Percentiles rank a stretch among this genome's conserved stretches.
phyloP scores from a whole-genome alignment of 2,329 filamentous ascomycete species.

The Aureobasidium sp. region DNA sequence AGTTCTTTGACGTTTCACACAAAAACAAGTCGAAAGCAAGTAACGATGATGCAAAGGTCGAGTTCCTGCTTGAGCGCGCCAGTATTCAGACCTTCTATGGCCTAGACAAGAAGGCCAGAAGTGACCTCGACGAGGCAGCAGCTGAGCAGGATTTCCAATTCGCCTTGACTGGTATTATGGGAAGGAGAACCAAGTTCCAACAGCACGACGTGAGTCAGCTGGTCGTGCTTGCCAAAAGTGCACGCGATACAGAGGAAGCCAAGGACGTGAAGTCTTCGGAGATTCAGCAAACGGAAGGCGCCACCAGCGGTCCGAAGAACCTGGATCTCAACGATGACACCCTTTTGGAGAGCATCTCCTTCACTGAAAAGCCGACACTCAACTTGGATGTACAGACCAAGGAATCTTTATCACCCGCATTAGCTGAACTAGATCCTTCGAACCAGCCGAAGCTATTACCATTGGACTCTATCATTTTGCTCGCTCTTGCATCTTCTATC shows the following conservation, averaged over 20 bases:
- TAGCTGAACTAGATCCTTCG: conserved; percentile 64
- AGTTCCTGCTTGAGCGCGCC: conserved; percentile 73
- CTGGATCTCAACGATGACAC: conserved; percentile 87
- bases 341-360: conserved; percentile 77
- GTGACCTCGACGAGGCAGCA: conserved; percentile 61
- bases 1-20: conserved; percentile 21
- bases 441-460: conserved; percentile 74
- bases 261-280: conserved; percentile 1
- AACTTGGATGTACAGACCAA: conserved; percentile 34
- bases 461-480: conserved; percentile 80
- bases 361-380: conserved; percentile 46
- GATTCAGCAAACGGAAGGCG: not conserved
- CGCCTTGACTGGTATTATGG: conserved; percentile 74
- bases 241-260: conserved; percentile 15
- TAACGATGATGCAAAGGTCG: conserved; percentile 41
- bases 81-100: conserved; percentile 79
- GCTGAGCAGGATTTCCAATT: conserved; percentile 65
- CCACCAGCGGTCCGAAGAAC: conserved; percentile 35
- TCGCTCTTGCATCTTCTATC: conserved; percentile 71
- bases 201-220: conserved; percentile 76
- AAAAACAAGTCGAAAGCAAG: conserved; percentile 20
- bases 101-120: conserved; percentile 63
- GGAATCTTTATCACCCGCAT: conserved; percentile 47
- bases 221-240: conserved; percentile 79
- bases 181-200: conserved; percentile 76